phyloP scores from a whole-genome alignment of 257 asterid species.

The Salvia splendens region DNA sequence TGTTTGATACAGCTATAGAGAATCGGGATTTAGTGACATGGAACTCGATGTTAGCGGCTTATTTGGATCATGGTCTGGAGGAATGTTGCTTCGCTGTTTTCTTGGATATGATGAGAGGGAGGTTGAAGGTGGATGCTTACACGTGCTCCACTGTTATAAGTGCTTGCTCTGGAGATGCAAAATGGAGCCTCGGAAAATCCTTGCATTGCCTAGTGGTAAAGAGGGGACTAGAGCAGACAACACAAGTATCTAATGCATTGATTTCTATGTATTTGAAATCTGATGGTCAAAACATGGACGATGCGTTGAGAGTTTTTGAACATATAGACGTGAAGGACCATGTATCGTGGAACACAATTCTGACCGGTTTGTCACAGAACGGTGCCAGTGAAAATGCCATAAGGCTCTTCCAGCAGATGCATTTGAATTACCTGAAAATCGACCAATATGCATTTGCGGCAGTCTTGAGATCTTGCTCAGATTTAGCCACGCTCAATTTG shows the following conservation, averaged over 20 bases:
- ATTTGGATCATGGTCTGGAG: constrained; percentile 46
- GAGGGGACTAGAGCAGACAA: constrained; percentile 64
- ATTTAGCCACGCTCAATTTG: constrained; percentile 68
- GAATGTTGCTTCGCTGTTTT: constrained; percentile 55
- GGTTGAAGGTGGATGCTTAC: constrained; percentile 61
- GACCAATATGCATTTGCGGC: constrained; percentile 83
- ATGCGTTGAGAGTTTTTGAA: constrained; percentile 55
- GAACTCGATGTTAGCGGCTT: constrained; percentile 86
- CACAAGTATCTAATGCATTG: constrained; percentile 62
- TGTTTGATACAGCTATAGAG: constrained; percentile 54
- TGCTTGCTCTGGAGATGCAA: constrained; percentile 48
- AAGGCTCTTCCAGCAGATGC: constrained; percentile 58
- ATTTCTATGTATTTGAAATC: constrained; percentile 68
- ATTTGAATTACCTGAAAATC: constrained; percentile 42
- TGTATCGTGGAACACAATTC: constrained; percentile 77
- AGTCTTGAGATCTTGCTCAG: constrained; percentile 74
- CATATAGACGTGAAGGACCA: constrained; percentile 50
- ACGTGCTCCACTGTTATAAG: constrained; percentile 67
- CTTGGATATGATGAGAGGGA: constrained; percentile 57
- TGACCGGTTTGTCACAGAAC: constrained; percentile 77
- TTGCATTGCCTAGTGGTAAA: constrained; percentile 71
- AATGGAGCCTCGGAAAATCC: constrained; percentile 49
- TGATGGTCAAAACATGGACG: constrained; percentile 46
- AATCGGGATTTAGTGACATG: constrained; percentile 70
- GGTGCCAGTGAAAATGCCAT: constrained; percentile 67